Percentiles rank a stretch among this genome's conserved stretches.
Conservation (phyloP, 1,284 basidiomycete species). For the Cronartium quercuum region DNA sequence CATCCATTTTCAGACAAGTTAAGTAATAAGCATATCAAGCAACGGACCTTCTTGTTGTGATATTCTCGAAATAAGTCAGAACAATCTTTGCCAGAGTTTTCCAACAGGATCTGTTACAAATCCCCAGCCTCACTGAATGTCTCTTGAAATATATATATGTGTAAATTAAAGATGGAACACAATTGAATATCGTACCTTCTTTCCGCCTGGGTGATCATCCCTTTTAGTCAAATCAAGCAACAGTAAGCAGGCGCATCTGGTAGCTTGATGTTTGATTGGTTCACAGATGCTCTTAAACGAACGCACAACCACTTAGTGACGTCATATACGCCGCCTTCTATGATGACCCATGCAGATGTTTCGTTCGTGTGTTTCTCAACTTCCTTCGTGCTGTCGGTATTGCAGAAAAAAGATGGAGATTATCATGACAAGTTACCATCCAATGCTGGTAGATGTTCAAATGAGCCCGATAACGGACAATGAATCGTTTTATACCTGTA, state of each 20-base stretch:
- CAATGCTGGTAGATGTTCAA: too few relatives aligned
- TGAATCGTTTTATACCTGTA: too few relatives aligned
- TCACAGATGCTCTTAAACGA: neutral
- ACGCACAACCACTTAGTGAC: constrained; percentile 41
- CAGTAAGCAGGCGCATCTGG: neutral
- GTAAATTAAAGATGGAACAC: neutral
- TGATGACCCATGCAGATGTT: constrained; percentile 46
- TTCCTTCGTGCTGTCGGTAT: constrained; percentile 40
- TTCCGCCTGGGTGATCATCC: constrained; percentile 33
- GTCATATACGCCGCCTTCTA: constrained; percentile 47
- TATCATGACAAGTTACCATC: too few relatives aligned
- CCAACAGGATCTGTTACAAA: constrained; percentile 2
- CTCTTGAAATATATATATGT: neutral
- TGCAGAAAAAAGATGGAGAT: too few relatives aligned
- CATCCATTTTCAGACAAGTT: too few relatives aligned
- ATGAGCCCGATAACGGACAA: too few relatives aligned
- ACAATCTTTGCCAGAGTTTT: constrained; percentile 26
- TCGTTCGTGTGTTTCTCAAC: constrained; percentile 45
- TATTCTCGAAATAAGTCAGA: constrained; percentile 22
- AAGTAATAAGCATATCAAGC: too few relatives aligned
- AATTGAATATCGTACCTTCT: constrained; percentile 1
- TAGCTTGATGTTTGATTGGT: neutral
- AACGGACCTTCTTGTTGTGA: constrained; percentile 13
- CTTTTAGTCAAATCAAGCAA: neutral
- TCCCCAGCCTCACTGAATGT: neutral